Base-by-base conservation (phyloP, 306 rosid genomes). In the Biancaea sappan region DNA sequence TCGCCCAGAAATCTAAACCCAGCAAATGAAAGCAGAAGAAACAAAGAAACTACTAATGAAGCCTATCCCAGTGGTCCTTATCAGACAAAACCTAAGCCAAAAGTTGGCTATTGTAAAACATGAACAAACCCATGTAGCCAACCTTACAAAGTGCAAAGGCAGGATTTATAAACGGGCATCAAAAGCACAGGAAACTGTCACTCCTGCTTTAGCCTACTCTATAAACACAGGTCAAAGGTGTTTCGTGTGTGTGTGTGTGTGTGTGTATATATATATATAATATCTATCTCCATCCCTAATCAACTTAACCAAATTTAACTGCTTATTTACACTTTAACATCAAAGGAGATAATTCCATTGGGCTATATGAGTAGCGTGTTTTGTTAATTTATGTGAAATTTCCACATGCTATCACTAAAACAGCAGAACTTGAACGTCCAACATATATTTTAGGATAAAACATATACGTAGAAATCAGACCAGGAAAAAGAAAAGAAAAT, bases 341-440 rank as follows among this genome's bases (percentile, higher is more conserved):
- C 31, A 60, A 31, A 29, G 26, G 71, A 66, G 61, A 59, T 22
- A 16, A 52, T 57, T 44, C 69, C 53, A 38, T 38, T 40, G 62
- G 34, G 51, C 52, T 29, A 57, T 65, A 21, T 12, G 22, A 29
- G 74, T 46, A 65, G 21, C 32, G 52, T 44, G 24, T 48, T 59
- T 43, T 37, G 31, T 18, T 22, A 51, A 54, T 38, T 25, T 51
- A 48, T 38, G 71, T 43, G 66, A 58, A 37, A 53, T 14, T 18
- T 73, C 60, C 64, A 41, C 14, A 29, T 53, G 46, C 43, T 69
- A 66, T 72, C 66, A 82, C 54, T 37, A 35, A 74, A 61, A 22
- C 46, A 46, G 24, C 38, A 43, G 16, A 59, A 50, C n/a, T 29
- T 66, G 65, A 51, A 78, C 71, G 34, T 19, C 29, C 26, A 21